phyloP scores from a whole-genome alignment of 768 basidiomycete species.

The Strobilomyces confusus region DNA sequence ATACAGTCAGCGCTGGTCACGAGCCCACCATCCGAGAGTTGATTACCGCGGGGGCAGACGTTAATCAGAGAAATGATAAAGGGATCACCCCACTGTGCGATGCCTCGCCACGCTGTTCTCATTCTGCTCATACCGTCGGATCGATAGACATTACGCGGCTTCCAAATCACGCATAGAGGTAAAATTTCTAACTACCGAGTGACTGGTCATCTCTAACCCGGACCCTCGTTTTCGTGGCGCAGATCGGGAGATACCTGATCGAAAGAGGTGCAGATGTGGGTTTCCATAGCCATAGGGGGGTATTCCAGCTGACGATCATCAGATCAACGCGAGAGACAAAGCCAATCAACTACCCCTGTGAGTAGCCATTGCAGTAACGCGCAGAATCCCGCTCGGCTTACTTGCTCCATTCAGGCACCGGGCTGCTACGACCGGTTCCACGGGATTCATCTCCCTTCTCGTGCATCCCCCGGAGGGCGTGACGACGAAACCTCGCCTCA shows the following conservation, averaged over 20 bases:
- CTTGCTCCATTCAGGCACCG: conserved; percentile 61
- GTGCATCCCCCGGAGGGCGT: conserved; percentile 75
- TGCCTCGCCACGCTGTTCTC: neutral
- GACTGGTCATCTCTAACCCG: conserved; percentile 17
- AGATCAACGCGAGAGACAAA: conserved; percentile 94
- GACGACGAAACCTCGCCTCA: conserved; percentile 69
- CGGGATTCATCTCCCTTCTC: conserved; percentile 84
- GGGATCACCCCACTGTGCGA: conserved; percentile 79
- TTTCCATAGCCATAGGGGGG: conserved; percentile 28
- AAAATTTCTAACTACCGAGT: conserved; percentile 25
- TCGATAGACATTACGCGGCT: conserved; percentile 81
- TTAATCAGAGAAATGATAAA: conserved; percentile 76
- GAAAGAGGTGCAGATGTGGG: conserved; percentile 88
- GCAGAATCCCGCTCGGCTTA: conserved; percentile 2
- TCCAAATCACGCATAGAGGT: conserved; percentile 88
- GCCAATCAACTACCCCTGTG: conserved; percentile 91
- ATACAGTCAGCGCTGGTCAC: conserved; percentile 75
- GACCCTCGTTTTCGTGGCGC: conserved; percentile 27
- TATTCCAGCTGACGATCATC: conserved; percentile 31
- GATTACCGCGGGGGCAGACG: conserved; percentile 77
- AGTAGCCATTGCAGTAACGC: conserved; percentile 1
- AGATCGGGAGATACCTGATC: conserved; percentile 89
- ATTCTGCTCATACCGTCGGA: conserved; percentile 7
- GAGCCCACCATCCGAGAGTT: conserved; percentile 72
- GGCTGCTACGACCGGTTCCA: conserved; percentile 92